Conservation (phyloP, 2,329 filamentous ascomycete genomes). For the Ceratocystis harringtonii region DNA sequence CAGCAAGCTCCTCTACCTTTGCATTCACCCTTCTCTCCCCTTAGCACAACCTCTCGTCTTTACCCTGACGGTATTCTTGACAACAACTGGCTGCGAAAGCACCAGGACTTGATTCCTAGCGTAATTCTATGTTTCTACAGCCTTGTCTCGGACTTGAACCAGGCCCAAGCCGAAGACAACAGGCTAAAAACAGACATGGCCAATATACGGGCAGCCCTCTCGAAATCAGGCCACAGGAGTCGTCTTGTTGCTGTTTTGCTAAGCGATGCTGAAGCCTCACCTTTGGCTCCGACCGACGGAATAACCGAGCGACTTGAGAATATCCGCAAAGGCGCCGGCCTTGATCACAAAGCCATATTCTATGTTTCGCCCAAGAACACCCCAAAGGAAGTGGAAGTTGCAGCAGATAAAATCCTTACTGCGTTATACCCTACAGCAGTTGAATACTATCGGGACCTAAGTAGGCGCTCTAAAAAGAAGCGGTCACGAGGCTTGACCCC, state of each 20-base stretch:
- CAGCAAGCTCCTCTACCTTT: constrained; percentile 37
- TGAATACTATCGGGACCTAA: constrained; percentile 87
- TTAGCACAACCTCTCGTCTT: constrained; percentile 66
- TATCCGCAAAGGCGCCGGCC: constrained; percentile 61
- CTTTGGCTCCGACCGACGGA: constrained; percentile 36
- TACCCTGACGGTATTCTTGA: constrained; percentile 86
- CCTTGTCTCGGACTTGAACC: constrained; percentile 56
- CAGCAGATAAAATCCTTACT: constrained; percentile 57
- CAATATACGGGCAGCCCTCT: constrained; percentile 52
- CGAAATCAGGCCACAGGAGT: constrained; percentile 59
- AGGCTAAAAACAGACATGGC: constrained; percentile 79
- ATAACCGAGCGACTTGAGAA: constrained; percentile 56
- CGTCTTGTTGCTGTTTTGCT: constrained; percentile 64
- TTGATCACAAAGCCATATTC: constrained; percentile 76
- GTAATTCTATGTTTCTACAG: constrained; percentile 69
- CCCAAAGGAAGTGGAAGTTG: constrained; percentile 53
- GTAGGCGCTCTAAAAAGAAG: constrained; percentile 84
- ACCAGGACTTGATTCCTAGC: constrained; percentile 70
- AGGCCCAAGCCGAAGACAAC: constrained; percentile 68
- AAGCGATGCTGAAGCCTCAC: constrained; percentile 45
- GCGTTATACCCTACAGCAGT: constrained; percentile 59
- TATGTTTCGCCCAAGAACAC: constrained; percentile 65
- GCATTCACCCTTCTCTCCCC: constrained; percentile 81
- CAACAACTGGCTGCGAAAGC: constrained; percentile 71
- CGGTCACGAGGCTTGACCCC: constrained; percentile 64